phyloP scores from a whole-genome alignment of 2,329 filamentous ascomycete genomes.

The Cladosporium sp. region DNA sequence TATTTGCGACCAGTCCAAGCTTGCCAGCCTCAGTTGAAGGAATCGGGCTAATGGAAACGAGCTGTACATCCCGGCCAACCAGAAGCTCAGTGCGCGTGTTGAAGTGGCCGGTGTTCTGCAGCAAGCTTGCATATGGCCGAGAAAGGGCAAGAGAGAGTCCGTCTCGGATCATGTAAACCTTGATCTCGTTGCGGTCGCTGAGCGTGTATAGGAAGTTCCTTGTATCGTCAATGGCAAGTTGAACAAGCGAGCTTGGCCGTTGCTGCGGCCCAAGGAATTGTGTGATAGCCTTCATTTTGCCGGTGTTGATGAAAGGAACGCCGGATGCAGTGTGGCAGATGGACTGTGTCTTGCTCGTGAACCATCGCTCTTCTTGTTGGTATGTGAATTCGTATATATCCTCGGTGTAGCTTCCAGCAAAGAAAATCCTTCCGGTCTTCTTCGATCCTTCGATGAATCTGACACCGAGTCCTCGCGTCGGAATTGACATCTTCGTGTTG shows the following conservation, averaged over 20 bases:
- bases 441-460: slow-evolving; percentile 72
- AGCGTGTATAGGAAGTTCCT: slow-evolving; percentile 87
- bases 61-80: slow-evolving; percentile 58
- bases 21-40: slow-evolving; percentile 73
- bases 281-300: slow-evolving; percentile 22
- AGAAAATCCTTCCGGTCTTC: slow-evolving; percentile 86
- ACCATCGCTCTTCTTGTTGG: slow-evolving; percentile 97
- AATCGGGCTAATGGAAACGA: slow-evolving; percentile 84
- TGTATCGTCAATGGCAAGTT: slow-evolving; percentile 85
- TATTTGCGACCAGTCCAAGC: slow-evolving; percentile 84
- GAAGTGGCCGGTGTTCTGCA: slow-evolving; percentile 78
- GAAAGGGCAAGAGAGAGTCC: slow-evolving; percentile 53
- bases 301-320: slow-evolving; percentile 9
- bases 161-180: slow-evolving; percentile 80
- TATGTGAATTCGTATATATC: slow-evolving; percentile 94
- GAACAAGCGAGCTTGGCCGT: slow-evolving; percentile 59
- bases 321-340: slow-evolving; percentile 57
- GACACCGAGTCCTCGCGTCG: slow-evolving; percentile 67
- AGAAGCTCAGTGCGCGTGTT: slow-evolving; percentile 69
- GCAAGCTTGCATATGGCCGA: slow-evolving; percentile 50
- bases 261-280: slow-evolving; percentile 31
- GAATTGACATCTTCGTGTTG: slow-evolving; percentile 79
- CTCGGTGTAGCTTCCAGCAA: slow-evolving; percentile 72
- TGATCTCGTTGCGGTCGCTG: slow-evolving; percentile 81
- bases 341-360: slow-evolving; percentile 76